Conservation (phyloP, 768 basidiomycete genomes). For the Hygrocybe punicea region DNA sequence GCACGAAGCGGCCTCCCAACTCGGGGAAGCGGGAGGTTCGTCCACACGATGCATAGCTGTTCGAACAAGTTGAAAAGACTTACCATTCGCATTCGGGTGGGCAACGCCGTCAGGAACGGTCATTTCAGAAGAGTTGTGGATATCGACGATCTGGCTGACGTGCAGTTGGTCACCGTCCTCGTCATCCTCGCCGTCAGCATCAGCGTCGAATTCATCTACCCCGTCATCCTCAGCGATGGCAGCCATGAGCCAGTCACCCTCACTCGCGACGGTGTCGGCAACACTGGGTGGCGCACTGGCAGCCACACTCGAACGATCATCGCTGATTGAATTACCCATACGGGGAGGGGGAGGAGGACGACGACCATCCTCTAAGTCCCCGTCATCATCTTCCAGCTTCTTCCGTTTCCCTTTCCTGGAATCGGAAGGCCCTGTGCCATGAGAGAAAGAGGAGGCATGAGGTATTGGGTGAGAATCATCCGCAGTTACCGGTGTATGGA, state of each 20-base stretch:
- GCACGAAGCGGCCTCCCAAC: constrained; percentile 47
- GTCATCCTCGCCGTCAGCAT: constrained; percentile 37
- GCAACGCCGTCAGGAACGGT: constrained; percentile 28
- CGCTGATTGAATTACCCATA: constrained; percentile 41
- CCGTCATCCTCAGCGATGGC: constrained; percentile 74
- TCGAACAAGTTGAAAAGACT: constrained; percentile 42
- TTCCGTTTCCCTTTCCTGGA: constrained; percentile 80
- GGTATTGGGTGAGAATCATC: constrained; percentile 78
- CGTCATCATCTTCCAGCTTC: constrained; percentile 87
- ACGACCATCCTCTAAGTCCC: constrained; percentile 70
- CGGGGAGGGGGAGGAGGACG: constrained; percentile 64
- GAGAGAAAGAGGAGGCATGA: constrained; percentile 50
- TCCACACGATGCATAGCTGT: constrained; percentile 45
- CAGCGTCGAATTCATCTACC: constrained; percentile 45
- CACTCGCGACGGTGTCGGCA: constrained; percentile 69
- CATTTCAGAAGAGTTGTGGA: constrained; percentile 33
- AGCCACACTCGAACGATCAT: constrained; percentile 56
- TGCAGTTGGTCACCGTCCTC: constrained; percentile 47
- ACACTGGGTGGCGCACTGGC: constrained; percentile 61
- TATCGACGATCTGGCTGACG: constrained; percentile 41
- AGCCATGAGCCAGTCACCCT: constrained; percentile 87
- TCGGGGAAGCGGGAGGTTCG: constrained; percentile 37
- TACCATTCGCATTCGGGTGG: constrained; percentile 46
- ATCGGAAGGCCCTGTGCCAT: constrained; percentile 50
- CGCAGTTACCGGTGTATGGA: constrained; percentile 82